Conservation (phyloP, 495 filamentous ascomycete species). For the Pseudomonodictys pantanalensis region DNA sequence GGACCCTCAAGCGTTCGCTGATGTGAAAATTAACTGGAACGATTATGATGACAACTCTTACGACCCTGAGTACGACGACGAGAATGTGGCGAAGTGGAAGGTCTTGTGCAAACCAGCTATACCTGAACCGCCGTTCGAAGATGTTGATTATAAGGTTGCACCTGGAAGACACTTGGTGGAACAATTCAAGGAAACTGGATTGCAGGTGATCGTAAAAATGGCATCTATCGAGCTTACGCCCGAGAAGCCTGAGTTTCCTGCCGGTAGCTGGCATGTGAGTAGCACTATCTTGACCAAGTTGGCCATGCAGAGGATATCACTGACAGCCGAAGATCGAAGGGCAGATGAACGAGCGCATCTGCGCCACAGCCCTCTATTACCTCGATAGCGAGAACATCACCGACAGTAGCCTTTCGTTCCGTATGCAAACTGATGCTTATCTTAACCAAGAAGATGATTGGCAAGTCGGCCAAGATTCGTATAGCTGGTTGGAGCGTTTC, state of each 20-base stretch:
- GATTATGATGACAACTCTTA: neutral
- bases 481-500: constrained; percentile 15
- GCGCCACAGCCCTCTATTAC: constrained; percentile 38
- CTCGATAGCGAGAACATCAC: constrained; percentile 63
- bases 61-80: constrained; percentile 7
- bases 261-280: constrained; percentile 46
- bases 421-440: constrained; percentile 21
- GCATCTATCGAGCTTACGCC: constrained; percentile 61
- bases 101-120: constrained; percentile 13
- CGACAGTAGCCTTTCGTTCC: constrained; percentile 51
- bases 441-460: neutral
- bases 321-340: constrained; percentile 21
- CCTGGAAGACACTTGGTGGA: constrained; percentile 3
- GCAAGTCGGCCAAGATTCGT: constrained; percentile 3
- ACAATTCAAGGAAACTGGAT: constrained; percentile 31
- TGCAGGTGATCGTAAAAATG: constrained; percentile 65
- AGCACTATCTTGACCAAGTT: neutral
- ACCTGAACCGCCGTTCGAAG: constrained; percentile 14
- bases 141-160: constrained; percentile 13
- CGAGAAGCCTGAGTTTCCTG: constrained; percentile 51
- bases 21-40: constrained; percentile 5
- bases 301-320: neutral
- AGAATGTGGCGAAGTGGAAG: constrained; percentile 18
- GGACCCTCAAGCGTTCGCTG: constrained; percentile 6
- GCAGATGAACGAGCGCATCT: constrained; percentile 40